Evolutionary conservation across 208 protist genomes (phyloP), one percentile per base, ranked within the genome.

Genomic region (Leishmania turanica): DNA sequence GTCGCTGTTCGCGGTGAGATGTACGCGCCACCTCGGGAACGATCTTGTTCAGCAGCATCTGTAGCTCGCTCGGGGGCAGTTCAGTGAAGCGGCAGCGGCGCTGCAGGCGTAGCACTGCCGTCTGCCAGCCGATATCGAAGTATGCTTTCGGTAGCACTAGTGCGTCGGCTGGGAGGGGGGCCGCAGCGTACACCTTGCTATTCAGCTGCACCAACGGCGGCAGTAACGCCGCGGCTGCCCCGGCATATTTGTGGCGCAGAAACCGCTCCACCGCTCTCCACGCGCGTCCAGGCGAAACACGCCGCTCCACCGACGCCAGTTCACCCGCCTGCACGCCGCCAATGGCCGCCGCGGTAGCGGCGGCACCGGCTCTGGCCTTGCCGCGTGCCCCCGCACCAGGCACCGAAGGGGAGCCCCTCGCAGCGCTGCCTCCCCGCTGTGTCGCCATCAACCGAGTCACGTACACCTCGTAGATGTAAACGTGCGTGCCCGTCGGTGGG

Each of bases 401-500:
- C 24, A 15, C 21, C 31, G 31, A 13, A 58, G 19, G 13, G 56
- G 49, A 9, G 19, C 17, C 8, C 0, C 65, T 81, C 37, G 40
- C 47, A 69, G 24, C 31, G 53, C 64, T 49, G 19, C 56, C 31
- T 27, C 34, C 37, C 11, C 53, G 53, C 73, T n/a, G 40, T 34
- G 75, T 72, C 27, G 47, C 21, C 40, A 60, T 66, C 51, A 76
- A 42, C 9, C 92, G 87, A n/a, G 92, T 95, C 64, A 89, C 93
- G 84, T 92, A 90, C 72, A 97, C 83, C 54, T 97, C 92, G 76
- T 97, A 97, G 2, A 89, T 72, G 85, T 92, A 96, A 40, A 97
- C 40, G 17, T 58, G 78, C 60, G 74, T 49, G n/a, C 49, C 66
- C 51, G 17, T 17, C 74, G n/a, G 42, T 73, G 62, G 37, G 40